phyloP scores from a whole-genome alignment of 2,329 filamentous ascomycete species.

The Aspergillus niger region DNA sequence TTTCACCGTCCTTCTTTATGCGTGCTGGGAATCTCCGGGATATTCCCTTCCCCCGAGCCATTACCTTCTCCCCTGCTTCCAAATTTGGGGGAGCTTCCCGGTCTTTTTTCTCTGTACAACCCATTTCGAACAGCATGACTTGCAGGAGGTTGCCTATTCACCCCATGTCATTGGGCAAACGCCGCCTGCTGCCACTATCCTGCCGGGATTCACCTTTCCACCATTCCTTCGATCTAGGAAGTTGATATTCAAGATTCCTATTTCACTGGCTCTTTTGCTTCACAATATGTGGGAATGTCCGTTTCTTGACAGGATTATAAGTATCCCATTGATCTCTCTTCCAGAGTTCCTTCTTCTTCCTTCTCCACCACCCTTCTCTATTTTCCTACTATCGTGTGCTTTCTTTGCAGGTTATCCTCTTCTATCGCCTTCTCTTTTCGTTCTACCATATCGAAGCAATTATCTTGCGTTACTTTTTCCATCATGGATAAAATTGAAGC shows the following conservation, averaged over 20 bases:
- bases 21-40: neutral
- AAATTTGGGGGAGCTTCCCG: neutral
- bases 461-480: neutral
- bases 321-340: neutral
- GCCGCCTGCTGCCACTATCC: neutral
- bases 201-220: neutral
- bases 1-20: neutral
- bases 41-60: neutral
- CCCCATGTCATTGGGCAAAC: neutral
- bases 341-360: neutral
- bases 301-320: neutral
- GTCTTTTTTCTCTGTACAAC: neutral
- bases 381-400: neutral
- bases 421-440: neutral
- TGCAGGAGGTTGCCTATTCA: neutral
- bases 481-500: conserved; percentile 27
- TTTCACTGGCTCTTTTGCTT: neutral
- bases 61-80: neutral
- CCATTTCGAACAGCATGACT: too few species aligned
- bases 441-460: neutral
- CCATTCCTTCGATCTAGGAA: neutral
- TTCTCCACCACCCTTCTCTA: neutral
- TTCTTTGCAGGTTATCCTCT: too few species aligned
- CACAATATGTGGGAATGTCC: neutral
- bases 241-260: neutral